These are phyloP conservation scores for Entamoeba nuttalli DNA, from an alignment of 208 protist genomes.

Conservation along the genomic window DNA sequence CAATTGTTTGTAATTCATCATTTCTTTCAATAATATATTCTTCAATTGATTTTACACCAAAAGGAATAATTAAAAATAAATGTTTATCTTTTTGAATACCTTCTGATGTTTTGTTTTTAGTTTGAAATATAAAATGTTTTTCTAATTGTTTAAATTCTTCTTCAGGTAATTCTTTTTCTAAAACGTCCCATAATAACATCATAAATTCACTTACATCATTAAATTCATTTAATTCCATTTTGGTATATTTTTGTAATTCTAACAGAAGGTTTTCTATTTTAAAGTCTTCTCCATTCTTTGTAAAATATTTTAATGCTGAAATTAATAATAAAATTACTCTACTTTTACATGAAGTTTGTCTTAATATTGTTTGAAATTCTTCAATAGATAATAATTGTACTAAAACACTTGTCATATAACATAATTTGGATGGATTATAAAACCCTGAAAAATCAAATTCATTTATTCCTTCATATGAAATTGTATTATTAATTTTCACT, in stretches of 20 bases:
- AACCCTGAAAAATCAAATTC: not conserved
- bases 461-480: not conserved
- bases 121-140: not conserved
- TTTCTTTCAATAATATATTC: not conserved
- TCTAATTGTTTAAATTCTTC: not conserved
- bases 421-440: not conserved
- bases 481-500: not conserved
- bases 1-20: not conserved
- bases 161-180: not conserved
- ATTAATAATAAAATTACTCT: not conserved
- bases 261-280: not conserved
- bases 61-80: not conserved
- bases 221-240: not conserved
- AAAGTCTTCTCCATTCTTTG: not conserved
- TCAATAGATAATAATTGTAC: not conserved
- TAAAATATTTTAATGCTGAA: not conserved
- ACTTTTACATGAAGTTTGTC: not conserved
- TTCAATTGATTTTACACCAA: not conserved
- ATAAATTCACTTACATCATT: not conserved
- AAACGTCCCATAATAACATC: not conserved
- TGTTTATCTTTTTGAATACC: not conserved
- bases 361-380: not conserved
- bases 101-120: not conserved
- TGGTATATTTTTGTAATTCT: not conserved
- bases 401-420: not conserved